Evolutionary conservation across 83 land plant genomes (phyloP).

Genomic region (Thuja plicata): DNA sequence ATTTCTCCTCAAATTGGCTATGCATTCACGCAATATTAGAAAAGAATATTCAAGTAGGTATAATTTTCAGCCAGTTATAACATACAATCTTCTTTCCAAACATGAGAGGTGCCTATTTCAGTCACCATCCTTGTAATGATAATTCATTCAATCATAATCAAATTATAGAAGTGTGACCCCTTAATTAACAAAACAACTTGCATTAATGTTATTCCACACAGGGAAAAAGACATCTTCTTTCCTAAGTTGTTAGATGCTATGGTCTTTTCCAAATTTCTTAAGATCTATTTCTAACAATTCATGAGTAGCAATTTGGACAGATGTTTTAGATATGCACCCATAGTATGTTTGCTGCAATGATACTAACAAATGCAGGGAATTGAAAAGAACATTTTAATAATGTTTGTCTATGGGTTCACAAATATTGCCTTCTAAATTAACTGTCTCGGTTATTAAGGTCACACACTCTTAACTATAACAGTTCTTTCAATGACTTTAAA

Average conservation of each 20-base stretch:
- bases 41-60: background rate
- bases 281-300: background rate
- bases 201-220: background rate
- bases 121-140: background rate
- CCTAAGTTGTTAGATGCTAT: background rate
- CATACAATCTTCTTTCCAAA: background rate
- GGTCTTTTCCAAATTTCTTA: background rate
- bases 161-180: no score
- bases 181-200: background rate
- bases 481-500: no score
- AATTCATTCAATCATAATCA: background rate
- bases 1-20: conserved; percentile 69
- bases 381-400: background rate
- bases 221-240: background rate
- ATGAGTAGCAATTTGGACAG: background rate
- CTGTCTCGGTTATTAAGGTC: no score
- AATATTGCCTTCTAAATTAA: background rate
- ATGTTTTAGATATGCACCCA: background rate
- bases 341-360: background rate
- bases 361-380: background rate
- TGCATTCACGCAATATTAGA: background rate
- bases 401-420: background rate
- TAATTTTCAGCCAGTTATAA: background rate
- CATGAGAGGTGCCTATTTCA: background rate
- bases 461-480: no score